Percentiles rank a stretch among this genome's conserved stretches.
These are phyloP conservation scores for Diaporthe citri DNA, from an alignment of 2,329 filamentous ascomycete species.

Conservation along the genomic window DNA sequence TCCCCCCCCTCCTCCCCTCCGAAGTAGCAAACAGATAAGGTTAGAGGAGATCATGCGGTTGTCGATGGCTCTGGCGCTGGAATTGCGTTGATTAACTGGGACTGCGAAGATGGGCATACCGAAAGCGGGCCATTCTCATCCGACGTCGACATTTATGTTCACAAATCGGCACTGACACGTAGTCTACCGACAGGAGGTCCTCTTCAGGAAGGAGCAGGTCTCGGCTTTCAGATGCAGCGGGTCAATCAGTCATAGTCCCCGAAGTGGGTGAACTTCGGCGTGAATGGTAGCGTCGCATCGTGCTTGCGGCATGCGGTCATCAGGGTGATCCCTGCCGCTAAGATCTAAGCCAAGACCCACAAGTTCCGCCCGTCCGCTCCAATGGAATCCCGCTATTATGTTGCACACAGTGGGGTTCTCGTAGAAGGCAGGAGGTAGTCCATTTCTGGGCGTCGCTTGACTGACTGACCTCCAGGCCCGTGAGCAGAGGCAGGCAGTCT, in stretches of 20 bases:
- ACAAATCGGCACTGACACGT: not conserved
- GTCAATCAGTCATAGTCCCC: not conserved
- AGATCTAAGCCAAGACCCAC: not conserved
- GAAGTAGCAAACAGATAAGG: not conserved
- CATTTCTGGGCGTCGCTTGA: slow-evolving; percentile 13
- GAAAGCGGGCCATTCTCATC: not conserved
- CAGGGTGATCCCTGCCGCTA: slow-evolving; percentile 8
- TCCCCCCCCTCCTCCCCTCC: not conserved
- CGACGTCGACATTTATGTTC: not conserved
- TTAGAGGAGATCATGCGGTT: not conserved
- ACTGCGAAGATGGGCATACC: not conserved
- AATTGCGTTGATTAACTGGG: not conserved
- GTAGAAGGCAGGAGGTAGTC: slow-evolving; percentile 3
- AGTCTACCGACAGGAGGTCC: not conserved
- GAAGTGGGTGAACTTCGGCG: slow-evolving; percentile 25
- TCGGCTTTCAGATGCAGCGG: slow-evolving; percentile 13
- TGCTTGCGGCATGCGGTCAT: slow-evolving; percentile 15
- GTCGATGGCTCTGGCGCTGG: not conserved
- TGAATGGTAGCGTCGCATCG: not conserved
- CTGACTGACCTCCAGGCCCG: slow-evolving; percentile 22
- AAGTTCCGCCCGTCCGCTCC: slow-evolving; percentile 39
- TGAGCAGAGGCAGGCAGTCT: not conserved
- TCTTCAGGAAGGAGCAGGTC: not conserved
- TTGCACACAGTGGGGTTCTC: slow-evolving; percentile 19
- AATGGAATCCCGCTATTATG: slow-evolving; percentile 15